Evolutionary conservation across 768 basidiomycete genomes (phyloP), one percentile per base, ranked within the genome.

Genomic region (Trametes villosa): DNA sequence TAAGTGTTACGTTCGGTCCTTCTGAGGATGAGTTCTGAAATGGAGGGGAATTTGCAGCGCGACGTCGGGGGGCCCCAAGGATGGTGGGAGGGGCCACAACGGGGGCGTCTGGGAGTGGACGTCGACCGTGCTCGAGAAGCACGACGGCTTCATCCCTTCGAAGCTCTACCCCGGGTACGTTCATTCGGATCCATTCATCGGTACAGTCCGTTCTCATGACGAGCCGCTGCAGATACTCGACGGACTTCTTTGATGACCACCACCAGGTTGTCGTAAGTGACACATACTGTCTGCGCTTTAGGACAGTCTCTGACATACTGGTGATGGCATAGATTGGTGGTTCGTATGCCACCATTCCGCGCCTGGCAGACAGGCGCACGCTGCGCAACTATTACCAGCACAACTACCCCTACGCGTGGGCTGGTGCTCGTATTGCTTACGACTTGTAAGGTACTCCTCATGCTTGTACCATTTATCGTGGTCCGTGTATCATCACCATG

Each of bases 41-140:
- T 59, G 51, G 61, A 26, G 51, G 46, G 50, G 26, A 17, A n/a
- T 17, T 12, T 46, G 11, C 49, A 91, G 90, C 30, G 85, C 90
- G 22, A 92, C 91, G 42, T 84, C 85, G 2, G 91, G 89, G 34
- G 73, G 79, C 61, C 76, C 77, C 60, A 77, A 72, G 51, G 68
- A 70, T 58, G 79, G 73, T 22, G 84, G 86, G 3, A 83, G 77
- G 71, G 90, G 92, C 12, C 85, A 86, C 63, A 98, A 99, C 65
- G 97, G 97, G 8, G 97, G 97, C 6, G 89, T 97, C 17, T 99
- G 96, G 95, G 95, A 98, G 77, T 98, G 96, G 96, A 97, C 96
- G 0, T 89, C 89, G 20, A 95, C 94, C 17, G 65, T 81, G 29
- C 82, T 96, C 45, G 87, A 86, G 22, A 78, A 77, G 27, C 79